A percentile compares a stretch with the other conserved stretches of the same genome.
These are phyloP conservation scores for Pseudohalonectria lignicola DNA, from an alignment of 2,329 filamentous ascomycete species.

Conservation along the genomic window DNA sequence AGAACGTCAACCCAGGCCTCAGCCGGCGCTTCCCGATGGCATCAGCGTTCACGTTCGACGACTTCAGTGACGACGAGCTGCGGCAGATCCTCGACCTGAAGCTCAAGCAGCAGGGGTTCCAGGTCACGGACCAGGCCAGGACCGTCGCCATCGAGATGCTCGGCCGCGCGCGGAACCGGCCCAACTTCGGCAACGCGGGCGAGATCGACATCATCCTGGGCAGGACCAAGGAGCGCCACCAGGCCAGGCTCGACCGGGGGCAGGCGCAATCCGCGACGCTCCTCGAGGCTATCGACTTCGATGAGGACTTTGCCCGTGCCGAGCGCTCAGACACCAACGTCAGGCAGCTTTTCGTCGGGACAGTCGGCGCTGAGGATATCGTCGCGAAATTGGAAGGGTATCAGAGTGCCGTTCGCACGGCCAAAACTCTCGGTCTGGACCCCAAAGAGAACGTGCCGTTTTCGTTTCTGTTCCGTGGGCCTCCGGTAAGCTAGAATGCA, in stretches of 20 bases:
- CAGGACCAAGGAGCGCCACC: constrained; percentile 34
- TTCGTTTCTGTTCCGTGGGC: constrained; percentile 59
- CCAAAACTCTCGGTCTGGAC: constrained; percentile 41
- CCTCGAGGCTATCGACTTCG: constrained; percentile 37
- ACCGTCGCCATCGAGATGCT: constrained; percentile 49
- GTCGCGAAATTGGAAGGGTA: constrained; percentile 42
- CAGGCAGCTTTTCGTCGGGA: constrained; percentile 41
- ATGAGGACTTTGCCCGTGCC: constrained; percentile 45
- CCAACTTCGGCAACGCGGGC: constrained; percentile 62
- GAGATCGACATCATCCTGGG: constrained; percentile 62
- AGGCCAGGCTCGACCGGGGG: constrained; percentile 14
- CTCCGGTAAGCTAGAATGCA: constrained; percentile 15
- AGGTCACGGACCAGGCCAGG: constrained; percentile 38
- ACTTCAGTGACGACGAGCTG: constrained; percentile 52
- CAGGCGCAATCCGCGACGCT: constrained; percentile 11
- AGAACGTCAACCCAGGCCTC: constrained; percentile 62
- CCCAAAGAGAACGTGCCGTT: constrained; percentile 49
- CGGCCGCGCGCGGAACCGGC: constrained; percentile 45
- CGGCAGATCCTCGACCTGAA: constrained; percentile 51
- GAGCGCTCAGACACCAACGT: constrained; percentile 36
- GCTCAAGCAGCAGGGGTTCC: constrained; percentile 42
- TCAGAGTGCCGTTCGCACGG: constrained; percentile 36
- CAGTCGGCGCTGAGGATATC: constrained; percentile 45
- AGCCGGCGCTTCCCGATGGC: constrained; percentile 52
- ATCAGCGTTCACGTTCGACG: constrained; percentile 56